Conservation (phyloP, 2,329 filamentous ascomycete species). For the Pseudovirgaria hyperparasitica region DNA sequence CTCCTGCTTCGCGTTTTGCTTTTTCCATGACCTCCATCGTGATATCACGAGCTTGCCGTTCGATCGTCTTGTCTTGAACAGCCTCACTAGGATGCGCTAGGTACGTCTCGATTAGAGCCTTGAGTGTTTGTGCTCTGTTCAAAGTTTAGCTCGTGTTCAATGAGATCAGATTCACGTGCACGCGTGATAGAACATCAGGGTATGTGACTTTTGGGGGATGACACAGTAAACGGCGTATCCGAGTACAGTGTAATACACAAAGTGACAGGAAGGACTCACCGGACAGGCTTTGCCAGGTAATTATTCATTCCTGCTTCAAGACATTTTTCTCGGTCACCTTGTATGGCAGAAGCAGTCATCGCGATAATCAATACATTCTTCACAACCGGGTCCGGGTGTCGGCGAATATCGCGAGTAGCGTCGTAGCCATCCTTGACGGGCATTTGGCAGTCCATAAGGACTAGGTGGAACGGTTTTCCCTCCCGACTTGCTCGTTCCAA, state of each 20-base stretch:
- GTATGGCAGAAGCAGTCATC: slow-evolving; percentile 92
- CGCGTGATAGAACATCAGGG: too few relatives aligned
- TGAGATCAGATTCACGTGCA: too few relatives aligned
- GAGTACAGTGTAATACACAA: background rate
- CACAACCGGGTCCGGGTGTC: slow-evolving; percentile 63
- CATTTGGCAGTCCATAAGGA: slow-evolving; percentile 93
- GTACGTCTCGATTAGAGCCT: slow-evolving; percentile 65
- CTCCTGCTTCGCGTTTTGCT: too few relatives aligned
- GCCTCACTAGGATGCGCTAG: slow-evolving; percentile 41
- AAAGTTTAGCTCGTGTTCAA: slow-evolving; percentile 2
- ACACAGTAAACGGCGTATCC: too few relatives aligned
- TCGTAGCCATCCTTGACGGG: slow-evolving; percentile 86
- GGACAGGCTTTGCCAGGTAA: slow-evolving; percentile 90
- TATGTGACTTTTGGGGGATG: too few relatives aligned
- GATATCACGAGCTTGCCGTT: too few relatives aligned
- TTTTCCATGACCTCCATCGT: too few relatives aligned
- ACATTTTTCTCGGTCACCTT: slow-evolving; percentile 89
- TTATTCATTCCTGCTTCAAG: slow-evolving; percentile 97
- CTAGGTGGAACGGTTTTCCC: slow-evolving; percentile 67
- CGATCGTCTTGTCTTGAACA: too few relatives aligned
- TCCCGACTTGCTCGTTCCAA: slow-evolving; percentile 60
- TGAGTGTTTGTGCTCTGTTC: slow-evolving; percentile 58
- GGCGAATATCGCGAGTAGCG: slow-evolving; percentile 70
- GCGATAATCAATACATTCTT: slow-evolving; percentile 83
- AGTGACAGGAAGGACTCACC: slow-evolving; percentile 21